Evolutionary conservation across 495 filamentous ascomycete species (phyloP).

Genomic region (Aspergillus cavernicola): DNA sequence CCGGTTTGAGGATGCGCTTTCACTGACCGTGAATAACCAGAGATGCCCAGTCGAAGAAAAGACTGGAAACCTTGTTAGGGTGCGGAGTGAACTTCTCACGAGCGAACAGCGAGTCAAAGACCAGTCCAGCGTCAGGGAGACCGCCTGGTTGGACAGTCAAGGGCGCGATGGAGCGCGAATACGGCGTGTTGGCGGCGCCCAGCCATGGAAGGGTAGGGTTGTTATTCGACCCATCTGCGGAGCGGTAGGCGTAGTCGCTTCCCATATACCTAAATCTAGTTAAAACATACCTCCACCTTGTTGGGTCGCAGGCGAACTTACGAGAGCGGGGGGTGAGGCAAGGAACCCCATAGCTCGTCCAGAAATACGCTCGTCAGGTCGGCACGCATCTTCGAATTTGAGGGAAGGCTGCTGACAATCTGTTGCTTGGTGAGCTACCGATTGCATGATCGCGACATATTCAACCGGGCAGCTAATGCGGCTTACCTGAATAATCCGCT

Average conservation of each 20-base stretch:
- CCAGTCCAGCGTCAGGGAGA: conserved; percentile 49
- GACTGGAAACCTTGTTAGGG: conserved; percentile 55
- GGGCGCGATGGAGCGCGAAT: conserved; percentile 51
- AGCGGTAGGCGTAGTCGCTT: conserved; percentile 62
- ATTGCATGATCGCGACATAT: background rate
- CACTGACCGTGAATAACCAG: conserved; percentile 51
- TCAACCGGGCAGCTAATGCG: too few relatives aligned
- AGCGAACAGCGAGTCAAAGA: conserved; percentile 53
- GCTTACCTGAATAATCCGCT: conserved; percentile 62
- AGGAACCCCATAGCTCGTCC: conserved; percentile 63
- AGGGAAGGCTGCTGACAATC: conserved; percentile 64
- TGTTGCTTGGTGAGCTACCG: conserved; percentile 14
- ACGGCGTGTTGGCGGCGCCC: conserved; percentile 53
- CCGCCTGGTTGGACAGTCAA: conserved; percentile 49
- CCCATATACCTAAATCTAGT: conserved; percentile 52
- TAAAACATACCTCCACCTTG: background rate
- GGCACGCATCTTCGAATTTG: conserved; percentile 55
- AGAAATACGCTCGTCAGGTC: conserved; percentile 70
- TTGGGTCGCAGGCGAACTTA: conserved; percentile 21
- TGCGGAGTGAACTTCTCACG: conserved; percentile 51
- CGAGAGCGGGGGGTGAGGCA: conserved; percentile 51
- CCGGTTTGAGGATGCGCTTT: background rate
- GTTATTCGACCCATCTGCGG: conserved; percentile 69
- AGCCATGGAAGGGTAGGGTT: conserved; percentile 54
- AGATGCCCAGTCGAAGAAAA: conserved; percentile 58